phyloP scores from a whole-genome alignment of 2,329 filamentous ascomycete genomes.

The Lachnellula suecica region DNA sequence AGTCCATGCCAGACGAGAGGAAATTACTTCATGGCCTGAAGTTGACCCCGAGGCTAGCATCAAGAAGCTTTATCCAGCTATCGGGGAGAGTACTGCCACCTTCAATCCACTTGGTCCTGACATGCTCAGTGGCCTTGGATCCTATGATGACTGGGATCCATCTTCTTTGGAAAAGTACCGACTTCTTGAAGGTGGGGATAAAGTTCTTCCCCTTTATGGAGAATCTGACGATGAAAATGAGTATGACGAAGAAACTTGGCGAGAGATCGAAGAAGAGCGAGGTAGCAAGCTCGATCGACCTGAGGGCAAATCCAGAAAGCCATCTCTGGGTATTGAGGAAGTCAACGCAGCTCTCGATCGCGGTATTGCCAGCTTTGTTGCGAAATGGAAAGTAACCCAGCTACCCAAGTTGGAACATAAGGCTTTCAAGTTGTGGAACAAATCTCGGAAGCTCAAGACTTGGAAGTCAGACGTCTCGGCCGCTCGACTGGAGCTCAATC shows the following conservation, averaged over 20 bases:
- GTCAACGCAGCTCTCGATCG: constrained; percentile 53
- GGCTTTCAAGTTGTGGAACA: constrained; percentile 62
- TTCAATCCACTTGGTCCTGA: constrained; percentile 16
- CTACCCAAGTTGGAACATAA: constrained; percentile 53
- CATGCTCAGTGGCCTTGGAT: constrained; percentile 2
- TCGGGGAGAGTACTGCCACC: constrained; percentile 5
- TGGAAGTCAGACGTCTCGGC: constrained; percentile 41
- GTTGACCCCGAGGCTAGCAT: constrained; percentile 16
- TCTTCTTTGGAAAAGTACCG: constrained; percentile 40
- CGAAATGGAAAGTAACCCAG: constrained; percentile 58
- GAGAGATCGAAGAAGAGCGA: constrained; percentile 59
- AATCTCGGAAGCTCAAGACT: constrained; percentile 45
- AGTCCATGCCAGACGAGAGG: constrained; percentile 25
- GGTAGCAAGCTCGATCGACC: constrained; percentile 34
- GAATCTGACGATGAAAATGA: constrained; percentile 52
- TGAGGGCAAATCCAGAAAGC: constrained; percentile 24
- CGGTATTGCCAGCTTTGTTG: constrained; percentile 48
- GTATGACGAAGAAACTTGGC: constrained; percentile 58
- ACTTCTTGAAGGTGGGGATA: constrained; percentile 38
- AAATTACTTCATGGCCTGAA: constrained; percentile 32
- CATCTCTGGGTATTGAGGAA: constrained; percentile 42
- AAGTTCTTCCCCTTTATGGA: constrained; percentile 50
- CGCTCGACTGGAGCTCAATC: constrained; percentile 42
- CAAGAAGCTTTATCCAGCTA: not conserved
- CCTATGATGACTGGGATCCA: constrained; percentile 20